Evolutionary conservation across 768 basidiomycete genomes (phyloP).

Genomic region (Boletales sp.): DNA sequence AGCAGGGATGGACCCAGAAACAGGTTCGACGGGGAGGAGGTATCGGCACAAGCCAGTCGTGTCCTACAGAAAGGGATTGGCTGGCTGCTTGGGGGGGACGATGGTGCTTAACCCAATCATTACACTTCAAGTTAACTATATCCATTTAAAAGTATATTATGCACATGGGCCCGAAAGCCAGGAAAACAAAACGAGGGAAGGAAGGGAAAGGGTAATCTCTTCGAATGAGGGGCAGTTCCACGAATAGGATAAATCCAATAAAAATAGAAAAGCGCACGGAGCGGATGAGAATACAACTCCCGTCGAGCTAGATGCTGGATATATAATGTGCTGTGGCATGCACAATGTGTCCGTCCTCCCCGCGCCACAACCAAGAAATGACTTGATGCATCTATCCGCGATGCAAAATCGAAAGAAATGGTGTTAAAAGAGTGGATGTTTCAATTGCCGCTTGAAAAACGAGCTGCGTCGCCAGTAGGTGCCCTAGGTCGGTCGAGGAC

Average conservation of each 20-base stretch:
- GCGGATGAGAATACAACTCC: slow-evolving; percentile 7
- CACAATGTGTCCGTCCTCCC: slow-evolving; percentile 5
- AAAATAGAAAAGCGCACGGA: slow-evolving; percentile 13
- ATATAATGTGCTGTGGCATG: slow-evolving; percentile 11
- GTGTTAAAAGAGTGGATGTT: slow-evolving; percentile 7
- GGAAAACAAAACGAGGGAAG: slow-evolving; percentile 25
- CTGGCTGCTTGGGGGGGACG: slow-evolving; percentile 92
- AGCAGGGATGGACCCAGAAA: slow-evolving; percentile 41
- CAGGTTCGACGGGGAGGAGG: slow-evolving; percentile 52
- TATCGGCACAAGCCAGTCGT: slow-evolving; percentile 70
- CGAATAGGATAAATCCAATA: slow-evolving; percentile 29
- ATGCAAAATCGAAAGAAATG: slow-evolving; percentile 8
- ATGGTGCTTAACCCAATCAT: slow-evolving; percentile 19
- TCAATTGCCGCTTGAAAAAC: slow-evolving; percentile 50
- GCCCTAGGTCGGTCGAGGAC: slow-evolving; percentile 64
- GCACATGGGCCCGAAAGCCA: slow-evolving; percentile 22
- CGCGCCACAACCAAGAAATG: slow-evolving; percentile 14
- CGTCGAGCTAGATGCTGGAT: slow-evolving; percentile 9
- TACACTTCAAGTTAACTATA: slow-evolving; percentile 5
- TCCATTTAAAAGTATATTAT: slow-evolving; percentile 20
- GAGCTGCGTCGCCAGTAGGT: slow-evolving; percentile 60
- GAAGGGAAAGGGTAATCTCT: background rate
- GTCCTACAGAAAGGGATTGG: slow-evolving; percentile 89
- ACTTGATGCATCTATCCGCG: slow-evolving; percentile 13
- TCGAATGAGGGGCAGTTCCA: slow-evolving; percentile 26